Evolutionary conservation across 2,329 filamentous ascomycete genomes (phyloP), one percentile per base, ranked within the genome.

Genomic region (Fusarium papillatum): DNA sequence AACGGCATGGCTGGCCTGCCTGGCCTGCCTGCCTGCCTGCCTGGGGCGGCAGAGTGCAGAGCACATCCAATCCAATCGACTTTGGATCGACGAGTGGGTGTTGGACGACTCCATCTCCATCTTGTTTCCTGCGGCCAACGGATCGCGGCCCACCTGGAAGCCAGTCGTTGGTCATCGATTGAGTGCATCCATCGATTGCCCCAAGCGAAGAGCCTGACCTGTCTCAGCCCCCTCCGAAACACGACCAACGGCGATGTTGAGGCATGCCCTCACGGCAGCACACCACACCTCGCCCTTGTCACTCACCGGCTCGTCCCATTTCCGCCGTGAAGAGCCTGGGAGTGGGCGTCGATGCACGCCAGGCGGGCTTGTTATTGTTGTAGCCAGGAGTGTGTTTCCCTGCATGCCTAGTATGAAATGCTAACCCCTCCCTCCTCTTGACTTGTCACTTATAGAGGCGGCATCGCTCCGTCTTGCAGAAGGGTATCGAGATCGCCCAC

Each of bases 211-310:
- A 43, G 69, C 63, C 67, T 76, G 70, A 67, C 65, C 82, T 81
- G 81, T 83, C 81, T 83, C 80, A 83, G 78, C 79, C 76, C 73
- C 69, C 41, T 10, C 73, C 48, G 80, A 81, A 82, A 80, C 77
- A 79, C 76, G 78, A 69, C 81, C 82, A 82, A 83, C 79, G 73
- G 77, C 76, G 63, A 26, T 43, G 61, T 65, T 73, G 69, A 73
- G 71, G 69, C 76, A 80, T 79, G 71, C 67, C 72, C 66, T 74
- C 53, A 64, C 66, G 67, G 70, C 68, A 53, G 63, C 77, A 70
- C 71, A 71, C 72, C 68, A 70, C 63, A 53, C 48, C 71, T 55
- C 57, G 67, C 70, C 74, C 75, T 73, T 73, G 69, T 31, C 73
- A 29, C 48, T 31, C 48, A 29, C 48, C 48, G 26, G 29, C 65